Conservation (phyloP, 768 basidiomycete species). For the Baorangia bicolor region DNA sequence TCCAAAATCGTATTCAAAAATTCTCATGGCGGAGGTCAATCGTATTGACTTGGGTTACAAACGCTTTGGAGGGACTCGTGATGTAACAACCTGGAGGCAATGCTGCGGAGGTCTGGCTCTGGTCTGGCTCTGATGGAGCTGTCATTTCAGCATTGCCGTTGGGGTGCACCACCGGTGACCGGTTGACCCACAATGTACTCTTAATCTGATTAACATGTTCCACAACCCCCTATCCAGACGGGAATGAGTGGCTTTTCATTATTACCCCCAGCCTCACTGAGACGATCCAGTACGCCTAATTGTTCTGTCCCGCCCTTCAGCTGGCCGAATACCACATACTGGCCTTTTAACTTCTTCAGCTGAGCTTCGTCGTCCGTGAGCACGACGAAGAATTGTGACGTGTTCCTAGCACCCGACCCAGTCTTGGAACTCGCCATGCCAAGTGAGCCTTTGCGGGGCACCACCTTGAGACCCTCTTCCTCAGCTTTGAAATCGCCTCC, state of each 20-base stretch:
- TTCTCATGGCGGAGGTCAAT: not conserved
- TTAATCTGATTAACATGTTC: slow-evolving; percentile 15
- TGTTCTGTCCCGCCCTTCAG: slow-evolving; percentile 34
- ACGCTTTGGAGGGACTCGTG: slow-evolving; percentile 2
- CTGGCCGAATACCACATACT: slow-evolving; percentile 46
- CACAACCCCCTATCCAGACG: slow-evolving; percentile 47
- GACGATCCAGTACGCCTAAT: slow-evolving; percentile 33
- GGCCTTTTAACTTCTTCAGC: slow-evolving; percentile 48
- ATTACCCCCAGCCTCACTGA: slow-evolving; percentile 33
- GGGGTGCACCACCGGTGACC: not conserved
- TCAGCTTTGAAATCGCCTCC: slow-evolving; percentile 52
- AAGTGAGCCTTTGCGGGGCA: slow-evolving; percentile 42
- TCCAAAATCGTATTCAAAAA: not conserved
- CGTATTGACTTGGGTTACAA: not conserved
- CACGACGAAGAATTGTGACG: slow-evolving; percentile 51
- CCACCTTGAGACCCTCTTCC: slow-evolving; percentile 46
- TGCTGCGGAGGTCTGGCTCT: not conserved
- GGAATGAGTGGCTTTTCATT: slow-evolving; percentile 36
- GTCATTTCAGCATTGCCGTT: not conserved
- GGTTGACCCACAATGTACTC: slow-evolving; percentile 1
- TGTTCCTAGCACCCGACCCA: slow-evolving; percentile 45
- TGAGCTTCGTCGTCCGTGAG: slow-evolving; percentile 41
- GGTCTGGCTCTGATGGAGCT: not conserved
- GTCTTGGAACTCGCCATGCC: slow-evolving; percentile 49
- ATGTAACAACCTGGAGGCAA: slow-evolving; percentile 1